Evolutionary conservation across 1,284 basidiomycete genomes (phyloP), one percentile per base, ranked within the genome.

Genomic region (Kwoniella shivajii): DNA sequence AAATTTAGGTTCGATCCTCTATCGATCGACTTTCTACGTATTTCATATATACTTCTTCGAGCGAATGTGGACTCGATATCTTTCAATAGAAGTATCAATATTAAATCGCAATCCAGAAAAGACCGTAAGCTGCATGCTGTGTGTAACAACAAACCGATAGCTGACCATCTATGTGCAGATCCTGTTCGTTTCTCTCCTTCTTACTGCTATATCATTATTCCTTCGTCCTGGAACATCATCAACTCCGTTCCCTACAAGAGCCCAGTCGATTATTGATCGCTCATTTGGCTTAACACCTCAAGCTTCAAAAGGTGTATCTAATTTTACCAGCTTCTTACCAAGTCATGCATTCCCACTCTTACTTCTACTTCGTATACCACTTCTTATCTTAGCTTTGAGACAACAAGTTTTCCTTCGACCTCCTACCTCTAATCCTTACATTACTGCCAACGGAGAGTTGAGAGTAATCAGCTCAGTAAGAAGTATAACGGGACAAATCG

Each of bases 401-500:
- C 66, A 69, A 49, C 69, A 73, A 36, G 46, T 70, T 39, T 71
- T 64, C 56, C 58, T 68, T 2, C 64, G 64, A 9, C 68, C 71
- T 3, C 43, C 59, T 0, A 16, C 26, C 3, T 24, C 34, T 20
- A 49, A 63, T 30, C 82, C 86, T 1, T 88, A 84, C 67, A 74
- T 75, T 16, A 84, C 83, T 2, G 76, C 69, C 3, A 55, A 70
- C 24, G 82, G 82, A 43, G 82, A 84, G 2, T 77, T 91, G n/a
- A 82, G 81, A 33, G 84, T 92, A 13, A 83, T 90, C 44, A 88
- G 84, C 1, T 83, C 88, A 0, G 82, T 83, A 30, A 80, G 85
- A 50, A 89, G 89, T 30, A 71, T 81, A n/a, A 92, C 89, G 0
- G 91, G 92, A 1, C 69, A 68, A 36, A 84, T 94, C 16, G 83